Conservation (phyloP, 305 asterid genomes). For the Fraxinus ornus region DNA sequence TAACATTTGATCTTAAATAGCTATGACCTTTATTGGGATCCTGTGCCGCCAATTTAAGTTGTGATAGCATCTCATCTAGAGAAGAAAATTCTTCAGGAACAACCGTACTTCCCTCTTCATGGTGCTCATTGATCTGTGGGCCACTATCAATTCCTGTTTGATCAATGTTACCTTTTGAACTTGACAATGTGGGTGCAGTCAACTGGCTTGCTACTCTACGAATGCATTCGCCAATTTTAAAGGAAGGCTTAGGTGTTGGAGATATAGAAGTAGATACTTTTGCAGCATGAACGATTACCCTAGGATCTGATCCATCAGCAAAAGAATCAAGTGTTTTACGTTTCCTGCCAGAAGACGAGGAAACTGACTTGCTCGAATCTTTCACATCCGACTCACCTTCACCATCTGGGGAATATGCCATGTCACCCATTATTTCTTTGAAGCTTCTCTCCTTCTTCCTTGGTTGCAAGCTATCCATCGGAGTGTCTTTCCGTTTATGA, state of each 20-base stretch:
- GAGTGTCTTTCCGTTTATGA: slow-evolving; percentile 44
- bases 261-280: slow-evolving; percentile 42
- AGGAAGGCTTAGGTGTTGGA: slow-evolving; percentile 70
- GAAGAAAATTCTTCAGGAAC: slow-evolving; percentile 51
- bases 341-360: slow-evolving; percentile 45
- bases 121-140: slow-evolving; percentile 31
- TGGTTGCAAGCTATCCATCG: slow-evolving; percentile 44
- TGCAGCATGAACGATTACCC: slow-evolving; percentile 45
- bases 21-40: slow-evolving; percentile 53
- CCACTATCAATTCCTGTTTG: slow-evolving; percentile 35
- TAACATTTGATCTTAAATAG: slow-evolving; percentile 29
- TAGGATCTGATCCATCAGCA: slow-evolving; percentile 48
- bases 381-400: slow-evolving; percentile 48
- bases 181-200: slow-evolving; percentile 60
- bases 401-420: slow-evolving; percentile 43
- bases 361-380: slow-evolving; percentile 28
- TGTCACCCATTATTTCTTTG: slow-evolving; percentile 56
- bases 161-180: background rate
- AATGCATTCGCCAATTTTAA: slow-evolving; percentile 89
- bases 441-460: slow-evolving; percentile 60
- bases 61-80: slow-evolving; percentile 57
- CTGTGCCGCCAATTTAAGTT: slow-evolving; percentile 62
- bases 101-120: slow-evolving; percentile 36
- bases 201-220: slow-evolving; percentile 88
- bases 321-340: slow-evolving; percentile 52